Percentiles rank a stretch among this genome's conserved stretches.
Evolutionary conservation across 352 stramenopile species (phyloP).

Genomic region (Pythium apleroticum): DNA sequence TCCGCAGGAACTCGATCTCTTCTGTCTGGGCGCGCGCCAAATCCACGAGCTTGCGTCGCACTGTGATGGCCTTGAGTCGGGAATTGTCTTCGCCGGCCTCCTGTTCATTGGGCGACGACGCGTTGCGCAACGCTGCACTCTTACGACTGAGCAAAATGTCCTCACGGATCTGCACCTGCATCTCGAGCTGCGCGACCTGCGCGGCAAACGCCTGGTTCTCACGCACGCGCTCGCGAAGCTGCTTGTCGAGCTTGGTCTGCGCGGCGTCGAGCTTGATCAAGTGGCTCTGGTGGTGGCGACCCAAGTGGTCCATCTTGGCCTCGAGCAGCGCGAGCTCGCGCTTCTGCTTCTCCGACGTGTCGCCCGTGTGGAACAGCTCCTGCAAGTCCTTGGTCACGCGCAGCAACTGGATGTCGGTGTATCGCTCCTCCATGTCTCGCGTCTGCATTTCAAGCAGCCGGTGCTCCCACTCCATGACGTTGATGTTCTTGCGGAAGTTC

Average conservation of each 20-base stretch:
- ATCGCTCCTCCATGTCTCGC: conserved; percentile 88
- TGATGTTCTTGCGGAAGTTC: conserved; percentile 94
- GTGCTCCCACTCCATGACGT: conserved; percentile 94
- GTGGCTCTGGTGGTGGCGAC: conserved; percentile 57
- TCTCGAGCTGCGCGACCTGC: conserved; percentile 77
- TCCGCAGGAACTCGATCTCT: conserved; percentile 88
- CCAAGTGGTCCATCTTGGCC: conserved; percentile 65
- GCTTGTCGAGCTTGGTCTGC: conserved; percentile 47
- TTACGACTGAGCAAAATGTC: conserved; percentile 82
- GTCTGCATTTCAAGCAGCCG: conserved; percentile 75
- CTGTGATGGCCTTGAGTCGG: conserved; percentile 86
- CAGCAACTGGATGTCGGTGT: conserved; percentile 92
- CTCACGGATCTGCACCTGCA: conserved; percentile 86
- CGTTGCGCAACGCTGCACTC: conserved; percentile 42
- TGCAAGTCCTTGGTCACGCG: conserved; percentile 93
- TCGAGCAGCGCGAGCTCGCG: conserved; percentile 72
- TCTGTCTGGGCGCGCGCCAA: conserved; percentile 88
- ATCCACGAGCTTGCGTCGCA: conserved; percentile 88
- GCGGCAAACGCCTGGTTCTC: conserved; percentile 84
- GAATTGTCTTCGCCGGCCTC: conserved; percentile 22
- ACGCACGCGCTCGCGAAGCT: conserved; percentile 62
- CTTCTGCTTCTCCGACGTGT: conserved; percentile 78
- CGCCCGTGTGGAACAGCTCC: conserved; percentile 85
- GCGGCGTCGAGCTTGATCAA: conserved; percentile 64
- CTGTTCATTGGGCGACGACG: conserved; percentile 7